Base-by-base conservation (phyloP, 2,329 filamentous ascomycete genomes). In the Coniochaeta sp. region DNA sequence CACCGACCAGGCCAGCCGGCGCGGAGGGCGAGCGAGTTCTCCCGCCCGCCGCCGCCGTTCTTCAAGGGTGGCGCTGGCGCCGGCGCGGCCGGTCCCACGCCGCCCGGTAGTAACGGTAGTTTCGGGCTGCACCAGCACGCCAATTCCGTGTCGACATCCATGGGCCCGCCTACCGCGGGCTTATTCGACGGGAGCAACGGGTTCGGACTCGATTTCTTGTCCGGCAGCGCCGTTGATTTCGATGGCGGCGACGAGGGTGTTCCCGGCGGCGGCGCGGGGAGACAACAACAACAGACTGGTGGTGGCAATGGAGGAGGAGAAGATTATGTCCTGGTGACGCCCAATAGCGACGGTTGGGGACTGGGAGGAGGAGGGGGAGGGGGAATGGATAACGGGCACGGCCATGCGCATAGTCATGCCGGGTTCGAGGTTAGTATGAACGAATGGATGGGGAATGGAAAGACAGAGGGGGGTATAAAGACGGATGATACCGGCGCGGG, bases 1-100 rank as follows among this genome's bases (percentile, higher is more conserved):
- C 59, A 66, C 4, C n/a, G n/a, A n/a, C 60, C 65, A 5, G 38
- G 38, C 38, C 51, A 55, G 7, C 53, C 54, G 31, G 62, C 59
- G 26, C 59, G 63, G 26, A 58, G 64, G 16, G 58, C 64, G 1
- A 67, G 64, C 2, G 67, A 68, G 42, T 62, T 64, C 33, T 49
- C 62, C 4, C 58, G 62, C 1, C 64, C 63, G 2, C 55, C 59
- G n/a, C 63, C 66, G 12, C 55, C 62, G 1, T 65, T 63, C 50
- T 65, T 63, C 50, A 42, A 42, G 5, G 20, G 20, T n/a, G n/a
- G n/a, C n/a, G 33, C 3, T 16, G 38, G 31, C n/a, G 31, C 31
- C 20, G 38, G 26, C 13, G 45, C 51, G 6, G 60, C 60, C 32
- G n/a, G n/a, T n/a, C 46, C 55, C 3, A 56, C 60, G n/a, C 53